Base-by-base conservation (phyloP, 306 rosid genomes). In the Canavalia gladiata region DNA sequence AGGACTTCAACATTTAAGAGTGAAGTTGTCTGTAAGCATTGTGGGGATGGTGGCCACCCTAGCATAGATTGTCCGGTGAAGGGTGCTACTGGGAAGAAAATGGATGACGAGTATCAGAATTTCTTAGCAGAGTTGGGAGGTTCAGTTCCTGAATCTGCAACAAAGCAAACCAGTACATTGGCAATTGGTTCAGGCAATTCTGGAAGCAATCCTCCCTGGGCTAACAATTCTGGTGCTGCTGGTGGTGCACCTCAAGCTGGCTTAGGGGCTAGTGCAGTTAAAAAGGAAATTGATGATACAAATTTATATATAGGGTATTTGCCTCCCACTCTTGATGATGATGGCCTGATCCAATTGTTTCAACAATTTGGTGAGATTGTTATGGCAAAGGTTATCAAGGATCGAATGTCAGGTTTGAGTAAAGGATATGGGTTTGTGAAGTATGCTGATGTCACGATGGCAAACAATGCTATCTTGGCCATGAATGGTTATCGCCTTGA, bases 1-100 rank as follows among this genome's bases (percentile, higher is more conserved):
- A 89, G 98, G 6, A 88, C 96, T 18, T 91, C 99, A 0, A 95
- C 99, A 0, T 95, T 95, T 75, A 95, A 95, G 92, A 95, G 92
- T 11, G 92, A 89, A 28, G 99, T 95, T 54, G 93, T 93, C 6
- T 95, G 99, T 83, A 95, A 95, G 86, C 90, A 90, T 68, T 95
- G 98, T 82, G 99, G 99, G 45, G 99, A 95, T 88, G 99, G 98
- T 79, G 99, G 99, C 56, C 99, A 95, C 66, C 99, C 98, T 0
- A 93, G 93, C 55, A 95, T 95, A 51, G 99, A 95, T 85, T 95
- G 99, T 80, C 99, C 99, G 0, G 97, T 95, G 84, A 95, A 95
- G 88, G 98, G 99, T 58, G 85, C 88, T 31, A 82, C 92, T 0
- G 92, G 92, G 75, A 86, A 89, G 86, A 89, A 89, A 87, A 89